Conservation (phyloP, 2,329 filamentous ascomycete genomes). For the Xylaria sp. region DNA sequence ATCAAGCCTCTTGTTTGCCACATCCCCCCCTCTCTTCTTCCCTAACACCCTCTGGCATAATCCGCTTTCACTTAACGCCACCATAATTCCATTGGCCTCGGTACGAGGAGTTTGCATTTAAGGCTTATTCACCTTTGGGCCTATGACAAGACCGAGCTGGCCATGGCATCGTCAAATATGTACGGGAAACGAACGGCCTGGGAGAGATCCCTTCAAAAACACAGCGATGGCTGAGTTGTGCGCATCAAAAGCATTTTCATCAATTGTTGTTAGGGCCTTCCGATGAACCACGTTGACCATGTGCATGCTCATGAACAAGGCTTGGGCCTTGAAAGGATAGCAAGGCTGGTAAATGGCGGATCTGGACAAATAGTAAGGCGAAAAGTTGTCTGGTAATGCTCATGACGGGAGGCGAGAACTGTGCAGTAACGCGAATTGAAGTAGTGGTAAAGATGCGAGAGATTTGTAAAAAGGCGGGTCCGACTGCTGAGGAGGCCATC, state of each 20-base stretch:
- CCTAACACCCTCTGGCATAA: conserved; percentile 24
- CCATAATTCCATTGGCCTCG: conserved; percentile 34
- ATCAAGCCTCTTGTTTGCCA: conserved; percentile 18
- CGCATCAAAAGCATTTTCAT: conserved; percentile 15
- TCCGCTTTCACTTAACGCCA: conserved; percentile 28
- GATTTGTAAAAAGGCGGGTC: conserved; percentile 45
- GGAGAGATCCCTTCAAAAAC: conserved; percentile 21
- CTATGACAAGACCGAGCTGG: conserved; percentile 31
- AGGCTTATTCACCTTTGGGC: conserved; percentile 20
- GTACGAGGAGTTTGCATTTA: conserved; percentile 21
- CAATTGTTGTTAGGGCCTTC: conserved; percentile 8
- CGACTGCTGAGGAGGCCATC: conserved; percentile 47
- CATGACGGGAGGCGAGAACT: conserved; percentile 23
- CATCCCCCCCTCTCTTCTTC: conserved; percentile 16
- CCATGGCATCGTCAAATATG: conserved; percentile 43
- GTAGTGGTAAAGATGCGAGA: conserved; percentile 43
- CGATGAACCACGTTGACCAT: conserved; percentile 18
- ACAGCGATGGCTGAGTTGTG: conserved; percentile 16
- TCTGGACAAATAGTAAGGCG: conserved; percentile 19
- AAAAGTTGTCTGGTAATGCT: conserved; percentile 21
- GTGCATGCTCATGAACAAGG: conserved; percentile 24
- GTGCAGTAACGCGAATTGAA: conserved; percentile 41
- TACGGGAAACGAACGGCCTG: conserved; percentile 46
- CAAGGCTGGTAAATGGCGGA: conserved; percentile 25
- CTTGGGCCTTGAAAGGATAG: conserved; percentile 23